phyloP scores from a whole-genome alignment of 2,329 filamentous ascomycete species.

The Tricladium varicosporioides region DNA sequence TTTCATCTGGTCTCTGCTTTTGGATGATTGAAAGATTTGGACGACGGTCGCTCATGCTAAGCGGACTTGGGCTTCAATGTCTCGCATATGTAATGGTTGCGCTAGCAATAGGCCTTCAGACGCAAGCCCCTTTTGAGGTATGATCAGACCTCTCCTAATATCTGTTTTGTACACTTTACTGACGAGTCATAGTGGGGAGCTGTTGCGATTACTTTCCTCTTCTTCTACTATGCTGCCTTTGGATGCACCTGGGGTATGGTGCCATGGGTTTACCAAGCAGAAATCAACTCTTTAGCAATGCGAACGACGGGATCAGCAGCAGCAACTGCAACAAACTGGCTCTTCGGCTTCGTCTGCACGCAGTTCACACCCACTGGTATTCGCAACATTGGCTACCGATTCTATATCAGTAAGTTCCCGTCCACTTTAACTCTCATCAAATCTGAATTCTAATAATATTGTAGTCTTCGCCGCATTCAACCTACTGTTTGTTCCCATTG shows the following conservation, averaged over 20 bases:
- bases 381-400: conserved; percentile 30
- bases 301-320: not conserved
- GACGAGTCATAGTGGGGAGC: conserved; percentile 22
- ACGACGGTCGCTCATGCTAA: conserved; percentile 68
- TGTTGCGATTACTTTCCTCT: conserved; percentile 34
- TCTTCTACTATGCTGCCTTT: conserved; percentile 51
- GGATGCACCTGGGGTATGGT: conserved; percentile 38
- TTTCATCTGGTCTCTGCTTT: conserved; percentile 38
- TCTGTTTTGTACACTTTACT: conserved; percentile 40
- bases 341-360: conserved; percentile 6
- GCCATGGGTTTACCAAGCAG: conserved; percentile 4
- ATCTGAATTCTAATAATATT: not conserved
- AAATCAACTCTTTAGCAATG: conserved; percentile 1
- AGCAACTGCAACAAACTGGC: conserved; percentile 7
- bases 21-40: conserved; percentile 53
- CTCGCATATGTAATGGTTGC: conserved; percentile 20
- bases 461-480: conserved; percentile 55
- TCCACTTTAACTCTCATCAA: too few relatives aligned
- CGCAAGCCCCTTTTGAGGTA: conserved; percentile 11
- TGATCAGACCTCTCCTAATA: conserved; percentile 48
- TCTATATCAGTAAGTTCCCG: conserved; percentile 42
- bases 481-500: conserved; percentile 25
- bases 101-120: conserved; percentile 10
- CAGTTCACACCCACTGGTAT: conserved; percentile 31
- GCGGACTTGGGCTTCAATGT: conserved; percentile 47